Percentiles rank a stretch among this genome's conserved stretches.
phyloP scores from a whole-genome alignment of 148 eudicot genomes.

The Hydrangea macrophylla region DNA sequence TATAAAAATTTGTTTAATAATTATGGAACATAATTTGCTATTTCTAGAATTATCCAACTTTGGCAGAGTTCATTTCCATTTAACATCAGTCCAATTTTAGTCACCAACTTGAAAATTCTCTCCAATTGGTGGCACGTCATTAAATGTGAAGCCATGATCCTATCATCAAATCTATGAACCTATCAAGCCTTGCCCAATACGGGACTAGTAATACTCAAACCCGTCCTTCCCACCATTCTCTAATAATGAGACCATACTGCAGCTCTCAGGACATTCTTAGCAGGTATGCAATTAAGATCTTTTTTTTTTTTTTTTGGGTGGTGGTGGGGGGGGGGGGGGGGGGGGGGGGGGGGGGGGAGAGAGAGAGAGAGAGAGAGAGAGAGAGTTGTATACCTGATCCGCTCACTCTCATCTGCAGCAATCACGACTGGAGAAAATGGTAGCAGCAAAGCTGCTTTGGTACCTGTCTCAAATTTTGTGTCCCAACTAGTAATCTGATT shows the following conservation, averaged over 20 bases:
- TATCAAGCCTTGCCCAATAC: not conserved
- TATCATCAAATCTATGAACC: not conserved
- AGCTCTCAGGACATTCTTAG: not conserved
- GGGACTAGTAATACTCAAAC: not conserved
- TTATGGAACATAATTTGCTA: too few relatives aligned
- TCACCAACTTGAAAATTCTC: not conserved
- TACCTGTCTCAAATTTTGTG: constrained; percentile 75
- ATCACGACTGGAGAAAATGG: constrained; percentile 79
- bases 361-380: not conserved
- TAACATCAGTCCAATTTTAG: not conserved
- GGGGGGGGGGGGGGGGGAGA: too few relatives aligned
- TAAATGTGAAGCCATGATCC: not conserved
- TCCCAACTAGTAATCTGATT: constrained; percentile 95
- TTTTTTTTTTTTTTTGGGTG: too few relatives aligned
- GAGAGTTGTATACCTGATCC: constrained; percentile 55
- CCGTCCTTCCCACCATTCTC: not conserved
- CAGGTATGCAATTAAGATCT: not conserved
- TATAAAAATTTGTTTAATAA: too few relatives aligned
- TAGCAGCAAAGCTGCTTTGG: constrained; percentile 65
- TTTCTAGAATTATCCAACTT: too few relatives aligned
- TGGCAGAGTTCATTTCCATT: too few relatives aligned
- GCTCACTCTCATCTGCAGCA: constrained; percentile 85
- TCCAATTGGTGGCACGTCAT: not conserved
- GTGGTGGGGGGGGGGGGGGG: too few relatives aligned
- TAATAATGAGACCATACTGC: not conserved